phyloP scores from a whole-genome alignment of 306 rosid species.

The Cicer yamashitae region DNA sequence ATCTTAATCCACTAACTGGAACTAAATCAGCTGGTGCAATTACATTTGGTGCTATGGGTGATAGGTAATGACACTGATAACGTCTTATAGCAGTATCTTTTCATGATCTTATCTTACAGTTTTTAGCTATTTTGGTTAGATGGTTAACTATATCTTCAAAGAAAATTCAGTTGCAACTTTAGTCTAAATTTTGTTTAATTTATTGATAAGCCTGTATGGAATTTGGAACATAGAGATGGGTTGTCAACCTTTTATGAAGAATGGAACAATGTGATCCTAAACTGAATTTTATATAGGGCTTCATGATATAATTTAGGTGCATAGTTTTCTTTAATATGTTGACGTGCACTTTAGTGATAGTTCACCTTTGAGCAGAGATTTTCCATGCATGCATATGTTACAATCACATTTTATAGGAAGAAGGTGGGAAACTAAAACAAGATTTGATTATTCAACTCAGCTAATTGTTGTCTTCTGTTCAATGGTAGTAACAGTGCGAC shows the following conservation, averaged over 20 bases:
- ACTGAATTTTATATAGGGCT: constrained; percentile 22
- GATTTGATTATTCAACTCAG: constrained; percentile 24
- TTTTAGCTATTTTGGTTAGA: constrained; percentile 2
- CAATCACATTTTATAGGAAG: constrained; percentile 32
- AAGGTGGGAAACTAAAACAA: neutral
- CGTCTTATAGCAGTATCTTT: constrained; percentile 24
- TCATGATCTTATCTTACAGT: constrained; percentile 15
- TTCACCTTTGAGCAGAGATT: constrained; percentile 16
- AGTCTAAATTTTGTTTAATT: constrained; percentile 7
- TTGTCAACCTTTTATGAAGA: constrained; percentile 5
- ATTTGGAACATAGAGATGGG: constrained; percentile 12
- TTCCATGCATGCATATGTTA: constrained; percentile 15
- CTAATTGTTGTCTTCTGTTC: constrained; percentile 33
- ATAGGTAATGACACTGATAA: constrained; percentile 62
- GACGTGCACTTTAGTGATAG: constrained; percentile 9
- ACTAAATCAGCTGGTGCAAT: constrained; percentile 57
- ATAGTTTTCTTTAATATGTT: constrained; percentile 6
- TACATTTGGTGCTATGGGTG: constrained; percentile 99
- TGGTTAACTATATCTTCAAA: constrained; percentile 8
- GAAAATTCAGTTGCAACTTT: constrained; percentile 33
- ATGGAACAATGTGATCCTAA: constrained; percentile 2
- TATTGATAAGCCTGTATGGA: constrained; percentile 3
- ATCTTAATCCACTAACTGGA: constrained; percentile 75
- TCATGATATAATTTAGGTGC: constrained; percentile 4
- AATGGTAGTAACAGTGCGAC: constrained; percentile 15